A percentile compares a stretch with the other conserved stretches of the same genome.
phyloP scores from a whole-genome alignment of 805 yeast species.

The Yarrowia bubula region DNA sequence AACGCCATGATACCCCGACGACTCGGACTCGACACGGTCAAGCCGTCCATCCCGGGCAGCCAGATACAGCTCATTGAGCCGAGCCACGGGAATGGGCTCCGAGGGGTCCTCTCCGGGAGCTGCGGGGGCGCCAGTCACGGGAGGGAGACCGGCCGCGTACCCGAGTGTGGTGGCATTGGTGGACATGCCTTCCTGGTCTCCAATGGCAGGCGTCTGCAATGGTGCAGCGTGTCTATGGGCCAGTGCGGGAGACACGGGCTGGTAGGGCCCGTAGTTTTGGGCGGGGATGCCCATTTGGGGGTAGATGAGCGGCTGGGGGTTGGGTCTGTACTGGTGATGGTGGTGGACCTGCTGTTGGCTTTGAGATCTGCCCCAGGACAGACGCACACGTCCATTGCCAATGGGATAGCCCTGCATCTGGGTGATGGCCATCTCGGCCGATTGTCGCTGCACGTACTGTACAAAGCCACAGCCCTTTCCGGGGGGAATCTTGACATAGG shows the following conservation, averaged over 20 bases:
- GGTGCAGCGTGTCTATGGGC: slow-evolving; percentile 34
- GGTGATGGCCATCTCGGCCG: slow-evolving; percentile 81
- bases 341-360: slow-evolving; percentile 31
- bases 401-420: slow-evolving; percentile 90
- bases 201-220: slow-evolving; percentile 25
- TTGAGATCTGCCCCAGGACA: slow-evolving; percentile 82
- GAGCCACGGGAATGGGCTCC: slow-evolving; percentile 42
- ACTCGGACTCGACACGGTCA: slow-evolving; percentile 52
- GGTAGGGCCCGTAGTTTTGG: slow-evolving; percentile 39
- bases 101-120: slow-evolving; percentile 38
- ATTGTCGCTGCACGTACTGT: slow-evolving; percentile 69
- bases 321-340: slow-evolving; percentile 38
- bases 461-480: slow-evolving; percentile 88
- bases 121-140: slow-evolving; percentile 31
- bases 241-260: slow-evolving; percentile 37
- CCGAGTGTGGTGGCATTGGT: slow-evolving; percentile 25
- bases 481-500: slow-evolving; percentile 60
- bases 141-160: slow-evolving; percentile 16
- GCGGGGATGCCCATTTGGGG: slow-evolving; percentile 40
- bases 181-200: slow-evolving; percentile 19
- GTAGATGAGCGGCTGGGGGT: slow-evolving; percentile 39
- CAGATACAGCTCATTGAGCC: slow-evolving; percentile 52
- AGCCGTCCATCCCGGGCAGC: slow-evolving; percentile 58
- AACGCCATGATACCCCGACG: slow-evolving; percentile 46
- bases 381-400: slow-evolving; percentile 75